Percentiles rank a stretch among this genome's conserved stretches.
phyloP scores from a whole-genome alignment of 2,329 filamentous ascomycete genomes.

The Alternaria sp. region DNA sequence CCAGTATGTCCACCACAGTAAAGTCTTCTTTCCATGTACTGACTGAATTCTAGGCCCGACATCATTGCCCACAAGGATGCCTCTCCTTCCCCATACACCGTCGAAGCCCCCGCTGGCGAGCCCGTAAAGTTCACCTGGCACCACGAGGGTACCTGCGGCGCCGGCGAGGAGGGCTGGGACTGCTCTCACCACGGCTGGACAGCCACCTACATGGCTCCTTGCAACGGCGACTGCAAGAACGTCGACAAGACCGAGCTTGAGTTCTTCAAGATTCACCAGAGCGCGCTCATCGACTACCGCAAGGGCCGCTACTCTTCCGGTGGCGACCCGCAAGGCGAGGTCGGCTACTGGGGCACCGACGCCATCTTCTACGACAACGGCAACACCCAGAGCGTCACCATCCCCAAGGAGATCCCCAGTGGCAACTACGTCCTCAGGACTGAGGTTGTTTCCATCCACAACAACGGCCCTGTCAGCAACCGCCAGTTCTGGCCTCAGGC shows the following conservation, averaged over 20 bases:
- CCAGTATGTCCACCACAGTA: neutral
- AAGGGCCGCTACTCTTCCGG: slow-evolving; percentile 37
- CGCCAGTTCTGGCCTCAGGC: slow-evolving; percentile 49
- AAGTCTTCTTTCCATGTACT: neutral
- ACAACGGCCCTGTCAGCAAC: slow-evolving; percentile 42
- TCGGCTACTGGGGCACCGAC: slow-evolving; percentile 46
- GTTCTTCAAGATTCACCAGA: slow-evolving; percentile 49
- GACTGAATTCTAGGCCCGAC: slow-evolving; percentile 17
- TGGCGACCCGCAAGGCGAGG: slow-evolving; percentile 24
- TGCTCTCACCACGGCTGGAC: slow-evolving; percentile 47
- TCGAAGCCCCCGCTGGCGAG: slow-evolving; percentile 36
- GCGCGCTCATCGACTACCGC: slow-evolving; percentile 38
- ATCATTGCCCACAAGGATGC: slow-evolving; percentile 46
- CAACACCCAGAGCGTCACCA: slow-evolving; percentile 43
- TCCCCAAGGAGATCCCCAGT: slow-evolving; percentile 42
- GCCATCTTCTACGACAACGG: slow-evolving; percentile 46
- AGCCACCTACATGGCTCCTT: slow-evolving; percentile 42
- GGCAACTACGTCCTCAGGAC: slow-evolving; percentile 49
- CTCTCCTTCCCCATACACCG: slow-evolving; percentile 41
- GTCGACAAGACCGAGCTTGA: slow-evolving; percentile 40
- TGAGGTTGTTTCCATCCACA: slow-evolving; percentile 47
- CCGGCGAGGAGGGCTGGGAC: slow-evolving; percentile 42
- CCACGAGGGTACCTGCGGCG: slow-evolving; percentile 36
- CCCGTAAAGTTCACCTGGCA: slow-evolving; percentile 45
- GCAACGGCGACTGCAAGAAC: slow-evolving; percentile 45